A percentile compares a stretch with the other conserved stretches of the same genome.
Conservation (phyloP, 192 early-diverging fungal species). For the Coemansia pectinata region DNA sequence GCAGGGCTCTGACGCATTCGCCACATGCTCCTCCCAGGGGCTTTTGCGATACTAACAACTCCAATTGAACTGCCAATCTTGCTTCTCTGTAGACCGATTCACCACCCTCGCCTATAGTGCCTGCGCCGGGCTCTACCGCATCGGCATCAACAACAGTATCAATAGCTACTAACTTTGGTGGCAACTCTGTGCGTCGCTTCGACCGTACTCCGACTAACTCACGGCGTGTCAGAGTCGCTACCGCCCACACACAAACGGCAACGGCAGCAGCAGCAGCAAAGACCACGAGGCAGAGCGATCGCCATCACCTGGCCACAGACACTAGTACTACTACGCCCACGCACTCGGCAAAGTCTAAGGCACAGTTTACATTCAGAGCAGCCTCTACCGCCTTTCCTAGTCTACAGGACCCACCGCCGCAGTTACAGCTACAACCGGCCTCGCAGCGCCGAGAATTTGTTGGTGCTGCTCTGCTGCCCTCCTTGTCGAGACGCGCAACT, state of each 20-base stretch:
- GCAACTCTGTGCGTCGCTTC: slow-evolving; percentile 28
- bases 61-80: background rate
- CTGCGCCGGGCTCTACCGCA: background rate
- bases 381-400: slow-evolving; percentile 25
- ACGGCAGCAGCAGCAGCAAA: background rate
- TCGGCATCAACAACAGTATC: background rate
- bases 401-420: slow-evolving; percentile 10
- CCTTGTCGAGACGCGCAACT: slow-evolving; percentile 45
- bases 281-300: slow-evolving; percentile 11
- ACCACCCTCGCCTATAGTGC: background rate
- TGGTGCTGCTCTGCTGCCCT: slow-evolving; percentile 49
- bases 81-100: background rate
- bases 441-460: slow-evolving; percentile 32
- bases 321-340: slow-evolving; percentile 6
- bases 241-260: slow-evolving; percentile 7
- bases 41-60: background rate
- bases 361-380: slow-evolving; percentile 37
- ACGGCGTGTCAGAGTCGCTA: slow-evolving; percentile 14
- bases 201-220: slow-evolving; percentile 37
- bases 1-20: background rate
- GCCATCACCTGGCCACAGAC: background rate
- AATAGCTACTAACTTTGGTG: background rate
- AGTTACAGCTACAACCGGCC: background rate
- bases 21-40: background rate
- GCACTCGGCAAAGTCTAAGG: background rate